A percentile compares a stretch with the other conserved stretches of the same genome.
Evolutionary conservation across 164 flowering plant species (phyloP).

Genomic region (Magnolia sinica): DNA sequence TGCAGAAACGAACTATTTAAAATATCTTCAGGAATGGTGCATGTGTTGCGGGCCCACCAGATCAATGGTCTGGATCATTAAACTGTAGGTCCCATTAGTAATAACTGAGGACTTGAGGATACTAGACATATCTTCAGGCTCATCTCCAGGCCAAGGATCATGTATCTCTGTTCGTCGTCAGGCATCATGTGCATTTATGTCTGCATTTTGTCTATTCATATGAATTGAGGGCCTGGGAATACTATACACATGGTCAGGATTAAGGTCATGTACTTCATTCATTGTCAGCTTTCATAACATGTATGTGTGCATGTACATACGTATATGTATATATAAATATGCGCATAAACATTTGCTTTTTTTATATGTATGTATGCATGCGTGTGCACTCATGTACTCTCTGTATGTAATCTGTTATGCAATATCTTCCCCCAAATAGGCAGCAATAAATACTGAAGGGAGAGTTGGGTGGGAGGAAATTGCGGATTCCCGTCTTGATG

Average conservation of each 20-base stretch:
- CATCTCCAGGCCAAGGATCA: neutral
- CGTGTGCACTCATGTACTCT: neutral
- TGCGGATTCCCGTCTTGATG: conserved; percentile 68
- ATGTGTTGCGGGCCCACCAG: neutral
- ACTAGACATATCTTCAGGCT: neutral
- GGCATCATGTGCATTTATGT: too few relatives aligned
- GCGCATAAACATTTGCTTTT: neutral
- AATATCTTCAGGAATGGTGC: neutral
- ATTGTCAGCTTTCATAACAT: too few relatives aligned
- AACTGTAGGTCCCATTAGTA: neutral
- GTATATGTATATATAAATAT: neutral
- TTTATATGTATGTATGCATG: neutral
- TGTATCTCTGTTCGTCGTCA: neutral
- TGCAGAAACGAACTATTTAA: neutral
- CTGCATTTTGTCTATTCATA: too few relatives aligned
- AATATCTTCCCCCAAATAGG: conserved; percentile 38
- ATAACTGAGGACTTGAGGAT: neutral
- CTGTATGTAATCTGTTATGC: neutral
- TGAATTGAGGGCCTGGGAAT: neutral
- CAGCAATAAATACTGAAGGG: conserved; percentile 75
- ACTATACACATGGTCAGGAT: neutral
- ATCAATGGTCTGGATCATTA: neutral
- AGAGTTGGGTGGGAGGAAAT: conserved; percentile 95
- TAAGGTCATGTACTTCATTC: neutral
- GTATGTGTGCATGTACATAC: neutral